These are phyloP conservation scores for Nymphaea colorata DNA, from an alignment of 164 flowering plant species.

Conservation along the genomic window DNA sequence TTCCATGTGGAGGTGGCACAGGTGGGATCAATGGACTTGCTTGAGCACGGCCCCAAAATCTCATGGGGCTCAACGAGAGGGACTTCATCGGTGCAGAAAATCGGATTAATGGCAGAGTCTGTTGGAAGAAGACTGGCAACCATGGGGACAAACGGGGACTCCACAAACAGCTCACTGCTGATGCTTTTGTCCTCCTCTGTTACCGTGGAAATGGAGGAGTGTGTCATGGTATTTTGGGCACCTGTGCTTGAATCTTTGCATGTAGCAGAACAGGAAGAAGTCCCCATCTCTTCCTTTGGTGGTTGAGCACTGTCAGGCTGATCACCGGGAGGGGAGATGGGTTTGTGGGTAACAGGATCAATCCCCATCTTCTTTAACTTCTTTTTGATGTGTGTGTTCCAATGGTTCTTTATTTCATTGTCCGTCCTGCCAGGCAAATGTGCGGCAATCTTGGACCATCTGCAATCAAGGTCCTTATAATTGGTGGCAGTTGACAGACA, in stretches of 20 bases:
- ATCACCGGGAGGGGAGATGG: conserved; percentile 14
- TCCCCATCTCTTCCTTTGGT: conserved; percentile 3
- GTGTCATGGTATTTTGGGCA: not conserved
- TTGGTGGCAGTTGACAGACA: not conserved
- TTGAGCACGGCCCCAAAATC: conserved; percentile 24
- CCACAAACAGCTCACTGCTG: conserved; percentile 1
- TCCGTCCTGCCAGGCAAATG: conserved; percentile 79
- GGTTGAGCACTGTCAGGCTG: conserved; percentile 5
- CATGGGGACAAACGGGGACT: conserved; percentile 6
- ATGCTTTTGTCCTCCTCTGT: conserved; percentile 15
- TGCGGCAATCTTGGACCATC: conserved; percentile 73
- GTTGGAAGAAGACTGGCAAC: conserved; percentile 7
- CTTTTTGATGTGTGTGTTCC: conserved; percentile 78
- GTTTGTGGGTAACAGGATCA: conserved; percentile 62
- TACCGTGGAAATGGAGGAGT: conserved; percentile 6
- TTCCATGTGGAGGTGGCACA: conserved; percentile 12
- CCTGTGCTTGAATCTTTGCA: not conserved
- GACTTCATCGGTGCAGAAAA: conserved; percentile 57
- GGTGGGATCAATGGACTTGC: conserved; percentile 17
- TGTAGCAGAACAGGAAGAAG: not conserved
- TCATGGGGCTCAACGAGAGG: conserved; percentile 55
- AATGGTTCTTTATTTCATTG: conserved; percentile 66
- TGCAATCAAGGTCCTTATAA: conserved; percentile 8
- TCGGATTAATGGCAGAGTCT: conserved; percentile 4
- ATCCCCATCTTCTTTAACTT: conserved; percentile 66